Percentiles rank a stretch among this genome's conserved stretches.
These are phyloP conservation scores for Globisporangium okanoganense DNA, from an alignment of 352 stramenopile genomes.

Conservation along the genomic window DNA sequence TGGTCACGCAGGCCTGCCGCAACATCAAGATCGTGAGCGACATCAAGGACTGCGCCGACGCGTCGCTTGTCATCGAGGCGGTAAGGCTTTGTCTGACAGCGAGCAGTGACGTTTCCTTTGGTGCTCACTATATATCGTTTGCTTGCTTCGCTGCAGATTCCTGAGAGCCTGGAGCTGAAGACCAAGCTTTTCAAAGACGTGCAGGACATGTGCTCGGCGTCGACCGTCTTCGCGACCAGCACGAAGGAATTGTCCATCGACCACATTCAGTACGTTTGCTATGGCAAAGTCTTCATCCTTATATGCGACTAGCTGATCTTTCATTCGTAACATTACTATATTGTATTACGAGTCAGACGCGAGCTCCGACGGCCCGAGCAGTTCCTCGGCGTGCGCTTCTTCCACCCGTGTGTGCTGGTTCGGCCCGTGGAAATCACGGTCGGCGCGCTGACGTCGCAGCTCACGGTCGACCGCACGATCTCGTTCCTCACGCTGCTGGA, in stretches of 20 bases:
- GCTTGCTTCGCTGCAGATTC: constrained; percentile 28
- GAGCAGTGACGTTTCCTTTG: too few relatives aligned
- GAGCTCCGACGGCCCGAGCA: too few relatives aligned
- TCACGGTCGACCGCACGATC: constrained; percentile 41
- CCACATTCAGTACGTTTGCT: constrained; percentile 55
- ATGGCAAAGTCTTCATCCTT: too few relatives aligned
- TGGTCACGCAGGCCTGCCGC: constrained; percentile 54
- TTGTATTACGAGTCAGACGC: too few relatives aligned
- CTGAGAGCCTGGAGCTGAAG: constrained; percentile 57
- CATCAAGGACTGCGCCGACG: constrained; percentile 44
- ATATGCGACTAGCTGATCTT: too few relatives aligned
- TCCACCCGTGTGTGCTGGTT: too few relatives aligned
- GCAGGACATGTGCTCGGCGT: constrained; percentile 47
- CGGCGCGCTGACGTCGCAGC: constrained; percentile 34
- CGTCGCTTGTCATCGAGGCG: constrained; percentile 57
- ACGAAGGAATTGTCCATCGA: constrained; percentile 59
- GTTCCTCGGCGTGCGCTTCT: constrained; percentile 74
- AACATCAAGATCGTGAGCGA: constrained; percentile 45
- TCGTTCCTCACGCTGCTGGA: constrained; percentile 45
- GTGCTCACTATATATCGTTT: not conserved
- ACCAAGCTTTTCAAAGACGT: constrained; percentile 56
- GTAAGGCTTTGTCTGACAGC: constrained; percentile 25
- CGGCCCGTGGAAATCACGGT: too few relatives aligned
- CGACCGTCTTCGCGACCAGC: constrained; percentile 56
- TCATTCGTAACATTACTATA: too few relatives aligned